phyloP scores from a whole-genome alignment of 2,329 filamentous ascomycete genomes.

The Arachnomyces sp. region DNA sequence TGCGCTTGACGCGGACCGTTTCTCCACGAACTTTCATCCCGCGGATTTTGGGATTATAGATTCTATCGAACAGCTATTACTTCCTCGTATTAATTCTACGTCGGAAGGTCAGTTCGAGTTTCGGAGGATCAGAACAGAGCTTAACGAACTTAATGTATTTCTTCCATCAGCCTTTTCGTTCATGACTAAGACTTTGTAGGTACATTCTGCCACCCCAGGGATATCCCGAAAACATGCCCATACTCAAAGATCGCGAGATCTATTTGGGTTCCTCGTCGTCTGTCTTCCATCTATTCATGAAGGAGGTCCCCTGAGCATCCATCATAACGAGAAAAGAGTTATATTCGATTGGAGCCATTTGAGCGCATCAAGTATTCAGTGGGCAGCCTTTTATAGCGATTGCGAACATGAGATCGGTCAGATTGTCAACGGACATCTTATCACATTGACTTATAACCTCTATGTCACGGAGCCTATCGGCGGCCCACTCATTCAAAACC shows the following conservation, averaged over 20 bases:
- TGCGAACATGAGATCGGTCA: slow-evolving; percentile 34
- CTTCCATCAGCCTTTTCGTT: no score
- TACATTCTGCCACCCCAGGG: slow-evolving; percentile 46
- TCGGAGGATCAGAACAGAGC: slow-evolving; percentile 41
- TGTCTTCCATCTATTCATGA: slow-evolving; percentile 36
- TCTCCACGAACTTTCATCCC: slow-evolving; percentile 46
- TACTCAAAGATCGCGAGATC: slow-evolving; percentile 41
- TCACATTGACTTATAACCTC: slow-evolving; percentile 56
- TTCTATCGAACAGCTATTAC: slow-evolving; percentile 40
- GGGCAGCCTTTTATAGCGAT: slow-evolving; percentile 33
- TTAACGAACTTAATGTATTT: slow-evolving; percentile 51
- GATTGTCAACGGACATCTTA: slow-evolving; percentile 44
- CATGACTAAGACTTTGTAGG: slow-evolving; percentile 21
- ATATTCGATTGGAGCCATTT: slow-evolving; percentile 21
- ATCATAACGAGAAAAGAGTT: slow-evolving; percentile 21
- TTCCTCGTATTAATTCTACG: slow-evolving; percentile 23
- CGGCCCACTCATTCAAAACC: slow-evolving; percentile 9
- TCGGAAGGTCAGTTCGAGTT: slow-evolving; percentile 11
- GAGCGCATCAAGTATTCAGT: slow-evolving; percentile 21
- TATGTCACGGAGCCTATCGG: slow-evolving; percentile 32
- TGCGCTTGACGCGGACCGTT: slow-evolving; percentile 42
- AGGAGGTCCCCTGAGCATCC: slow-evolving; percentile 27
- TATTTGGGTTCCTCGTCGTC: slow-evolving; percentile 50
- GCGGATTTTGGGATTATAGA: slow-evolving; percentile 48
- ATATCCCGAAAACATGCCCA: slow-evolving; percentile 48